Percentiles rank a stretch among this genome's conserved stretches.
Evolutionary conservation across 768 basidiomycete species (phyloP).

Genomic region (Mycena latifolia): DNA sequence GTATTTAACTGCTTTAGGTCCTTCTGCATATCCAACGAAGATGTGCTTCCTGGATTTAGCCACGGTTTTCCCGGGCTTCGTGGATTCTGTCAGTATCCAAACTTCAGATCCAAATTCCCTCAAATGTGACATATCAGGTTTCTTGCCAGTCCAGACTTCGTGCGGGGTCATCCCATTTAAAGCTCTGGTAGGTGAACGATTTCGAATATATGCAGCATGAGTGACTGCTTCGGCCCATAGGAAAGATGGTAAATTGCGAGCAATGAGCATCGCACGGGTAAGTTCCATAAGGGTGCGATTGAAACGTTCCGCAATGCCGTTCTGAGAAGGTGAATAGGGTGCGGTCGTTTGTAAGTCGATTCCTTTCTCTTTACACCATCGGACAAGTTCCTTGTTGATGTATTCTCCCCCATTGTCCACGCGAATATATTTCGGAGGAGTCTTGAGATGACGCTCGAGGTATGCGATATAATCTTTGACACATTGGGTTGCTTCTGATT

Average conservation of each 20-base stretch:
- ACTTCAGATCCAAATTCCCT: constrained; percentile 21
- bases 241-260: constrained; percentile 6
- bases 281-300: constrained; percentile 20
- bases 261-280: constrained; percentile 19
- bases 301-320: constrained; percentile 20
- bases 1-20: constrained; percentile 5
- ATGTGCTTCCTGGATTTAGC: neutral
- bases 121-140: constrained; percentile 18
- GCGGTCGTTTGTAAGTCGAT: constrained; percentile 17
- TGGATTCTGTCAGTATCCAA: constrained; percentile 5
- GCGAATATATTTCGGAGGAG: constrained; percentile 1
- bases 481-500: constrained; percentile 21
- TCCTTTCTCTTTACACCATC: constrained; percentile 21
- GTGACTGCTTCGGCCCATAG: constrained; percentile 22
- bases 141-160: constrained; percentile 11
- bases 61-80: neutral
- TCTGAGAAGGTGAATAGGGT: constrained; percentile 23
- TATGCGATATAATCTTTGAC: constrained; percentile 12
- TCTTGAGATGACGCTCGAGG: constrained; percentile 1
- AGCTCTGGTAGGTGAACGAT: constrained; percentile 19
- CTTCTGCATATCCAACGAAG: constrained; percentile 4
- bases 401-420: constrained; percentile 22
- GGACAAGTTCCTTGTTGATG: constrained; percentile 11
- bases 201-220: constrained; percentile 20
- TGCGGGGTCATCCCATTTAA: constrained; percentile 14